phyloP scores from a whole-genome alignment of 139 green algal species.

The Chlamydomonas sp. region DNA sequence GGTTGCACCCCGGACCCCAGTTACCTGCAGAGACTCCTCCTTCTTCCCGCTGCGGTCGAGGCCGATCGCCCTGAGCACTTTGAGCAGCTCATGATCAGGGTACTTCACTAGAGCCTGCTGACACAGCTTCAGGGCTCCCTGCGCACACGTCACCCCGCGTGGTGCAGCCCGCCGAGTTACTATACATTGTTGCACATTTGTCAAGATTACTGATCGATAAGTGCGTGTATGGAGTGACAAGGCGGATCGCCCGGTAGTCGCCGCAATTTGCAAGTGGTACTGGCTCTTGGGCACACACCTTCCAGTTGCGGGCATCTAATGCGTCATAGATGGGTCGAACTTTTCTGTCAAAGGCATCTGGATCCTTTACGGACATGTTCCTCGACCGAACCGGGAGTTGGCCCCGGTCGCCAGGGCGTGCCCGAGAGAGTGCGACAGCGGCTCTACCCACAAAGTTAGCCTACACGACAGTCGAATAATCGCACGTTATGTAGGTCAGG shows the following conservation, averaged over 20 bases:
- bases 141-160: not conserved
- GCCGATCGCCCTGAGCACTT: conserved; percentile 68
- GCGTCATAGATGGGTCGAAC: conserved; percentile 83
- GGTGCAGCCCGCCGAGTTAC: not conserved
- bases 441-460: too few species aligned
- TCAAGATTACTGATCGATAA: too few species aligned
- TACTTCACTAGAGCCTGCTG: conserved; percentile 76
- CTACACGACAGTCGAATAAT: too few species aligned
- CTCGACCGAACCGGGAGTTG: not conserved
- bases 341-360: conserved; percentile 69
- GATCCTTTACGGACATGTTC: conserved; percentile 12
- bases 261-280: not conserved
- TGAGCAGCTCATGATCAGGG: conserved; percentile 58
- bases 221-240: too few species aligned
- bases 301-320: conserved; percentile 77
- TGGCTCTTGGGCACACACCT: conserved; percentile 54
- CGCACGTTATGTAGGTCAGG: too few species aligned
- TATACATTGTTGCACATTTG: not conserved
- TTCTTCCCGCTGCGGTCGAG: conserved; percentile 54
- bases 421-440: not conserved
- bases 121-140: conserved; percentile 77
- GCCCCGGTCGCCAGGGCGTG: not conserved
- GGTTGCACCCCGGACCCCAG: too few species aligned
- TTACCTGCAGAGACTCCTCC: conserved; percentile 67
- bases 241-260: not conserved